A percentile compares a stretch with the other conserved stretches of the same genome.
These are phyloP conservation scores for Eucalyptus cloeziana DNA, from an alignment of 345 rosid species.

Conservation along the genomic window DNA sequence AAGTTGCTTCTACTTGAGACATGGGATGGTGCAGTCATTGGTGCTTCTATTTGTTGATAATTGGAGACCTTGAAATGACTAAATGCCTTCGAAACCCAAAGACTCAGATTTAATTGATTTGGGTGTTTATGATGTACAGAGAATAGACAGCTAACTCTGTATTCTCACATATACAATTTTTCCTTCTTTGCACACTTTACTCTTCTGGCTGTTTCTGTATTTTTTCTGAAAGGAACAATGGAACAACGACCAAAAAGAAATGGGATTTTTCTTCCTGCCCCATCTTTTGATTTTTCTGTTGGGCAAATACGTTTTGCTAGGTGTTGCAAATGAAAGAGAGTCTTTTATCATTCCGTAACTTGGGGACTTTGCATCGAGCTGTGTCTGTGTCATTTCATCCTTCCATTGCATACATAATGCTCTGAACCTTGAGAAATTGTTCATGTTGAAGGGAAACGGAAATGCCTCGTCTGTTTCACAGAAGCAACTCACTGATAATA, in stretches of 20 bases:
- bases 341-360: neutral
- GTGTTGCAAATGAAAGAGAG: neutral
- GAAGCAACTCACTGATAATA: slow-evolving; percentile 19
- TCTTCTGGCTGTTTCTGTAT: neutral
- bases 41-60: neutral
- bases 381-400: neutral
- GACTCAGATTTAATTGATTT: neutral
- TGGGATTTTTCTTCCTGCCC: neutral
- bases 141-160: neutral
- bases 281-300: neutral
- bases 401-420: neutral
- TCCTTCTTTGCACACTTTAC: neutral
- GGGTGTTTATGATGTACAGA: neutral
- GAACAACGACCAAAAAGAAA: neutral
- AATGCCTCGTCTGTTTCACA: slow-evolving; percentile 7
- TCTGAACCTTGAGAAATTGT: neutral
- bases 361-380: neutral
- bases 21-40: neutral
- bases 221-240: neutral
- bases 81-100: neutral
- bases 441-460: slow-evolving; percentile 19
- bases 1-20: neutral
- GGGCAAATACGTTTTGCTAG: neutral
- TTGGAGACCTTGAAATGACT: neutral
- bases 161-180: neutral